Conservation (phyloP, 148 eudicot genomes). For the Dianthus caryophyllus region DNA sequence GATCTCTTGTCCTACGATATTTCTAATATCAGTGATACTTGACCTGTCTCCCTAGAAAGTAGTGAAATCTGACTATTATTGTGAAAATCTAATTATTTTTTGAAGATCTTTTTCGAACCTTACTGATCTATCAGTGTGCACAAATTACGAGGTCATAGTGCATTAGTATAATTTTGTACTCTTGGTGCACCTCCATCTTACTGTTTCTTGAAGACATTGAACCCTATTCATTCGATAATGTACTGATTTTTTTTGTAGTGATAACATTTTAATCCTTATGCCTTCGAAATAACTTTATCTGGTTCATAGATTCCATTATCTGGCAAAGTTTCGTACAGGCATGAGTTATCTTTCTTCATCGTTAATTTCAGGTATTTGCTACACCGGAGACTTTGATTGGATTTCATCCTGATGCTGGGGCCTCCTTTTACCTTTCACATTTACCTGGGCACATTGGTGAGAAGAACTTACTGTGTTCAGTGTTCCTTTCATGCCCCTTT, state of each 20-base stretch:
- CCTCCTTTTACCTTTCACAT: conserved; percentile 88
- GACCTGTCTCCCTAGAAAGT: not conserved
- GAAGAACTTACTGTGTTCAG: not conserved
- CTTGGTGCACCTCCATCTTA: not conserved
- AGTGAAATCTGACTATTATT: not conserved
- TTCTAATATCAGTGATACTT: too few relatives aligned
- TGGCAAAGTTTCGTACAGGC: not conserved
- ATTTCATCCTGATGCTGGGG: conserved; percentile 91
- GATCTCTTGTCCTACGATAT: too few relatives aligned
- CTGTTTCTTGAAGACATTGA: not conserved
- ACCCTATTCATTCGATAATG: not conserved
- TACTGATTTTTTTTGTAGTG: not conserved
- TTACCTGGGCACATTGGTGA: conserved; percentile 79
- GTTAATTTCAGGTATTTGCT: conserved; percentile 65
- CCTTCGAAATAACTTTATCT: not conserved
- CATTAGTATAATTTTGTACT: not conserved
- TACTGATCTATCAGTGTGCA: not conserved
- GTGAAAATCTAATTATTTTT: not conserved
- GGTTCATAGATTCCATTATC: not conserved
- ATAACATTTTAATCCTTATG: not conserved
- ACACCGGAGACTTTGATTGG: conserved; percentile 91
- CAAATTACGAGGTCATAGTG: not conserved
- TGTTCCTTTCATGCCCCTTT: not conserved
- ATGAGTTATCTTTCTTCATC: not conserved
- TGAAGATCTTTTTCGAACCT: not conserved